Percentiles rank a stretch among this genome's conserved stretches.
Conservation (phyloP, 352 stramenopile genomes). For the Pythium periplocum region DNA sequence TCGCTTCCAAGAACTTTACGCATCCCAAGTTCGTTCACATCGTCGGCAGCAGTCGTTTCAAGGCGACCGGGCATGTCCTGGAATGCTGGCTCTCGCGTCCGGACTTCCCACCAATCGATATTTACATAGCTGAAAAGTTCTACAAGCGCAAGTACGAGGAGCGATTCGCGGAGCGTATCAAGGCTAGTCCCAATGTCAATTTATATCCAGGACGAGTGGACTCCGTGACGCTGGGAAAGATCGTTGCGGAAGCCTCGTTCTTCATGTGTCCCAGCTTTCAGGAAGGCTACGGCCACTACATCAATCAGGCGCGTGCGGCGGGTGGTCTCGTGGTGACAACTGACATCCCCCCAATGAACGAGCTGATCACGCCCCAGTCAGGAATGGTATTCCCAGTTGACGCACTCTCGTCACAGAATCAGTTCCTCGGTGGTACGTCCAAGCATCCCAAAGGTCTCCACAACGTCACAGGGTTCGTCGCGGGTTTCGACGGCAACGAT, state of each 20-base stretch:
- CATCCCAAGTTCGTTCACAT: conserved; percentile 46
- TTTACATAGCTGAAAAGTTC: conserved; percentile 44
- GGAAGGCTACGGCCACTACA: conserved; percentile 70
- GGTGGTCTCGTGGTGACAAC: conserved; percentile 44
- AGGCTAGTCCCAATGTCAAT: conserved; percentile 24
- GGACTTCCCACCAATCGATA: conserved; percentile 40
- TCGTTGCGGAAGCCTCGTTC: conserved; percentile 45
- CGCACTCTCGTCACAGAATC: conserved; percentile 23
- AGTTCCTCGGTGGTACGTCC: conserved; percentile 44
- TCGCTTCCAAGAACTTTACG: conserved; percentile 27
- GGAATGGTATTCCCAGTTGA: conserved; percentile 35
- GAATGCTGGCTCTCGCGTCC: conserved; percentile 49
- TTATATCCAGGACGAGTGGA: conserved; percentile 32
- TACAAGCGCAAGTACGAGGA: conserved; percentile 32
- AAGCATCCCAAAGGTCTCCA: conserved; percentile 48
- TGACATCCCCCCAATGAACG: conserved; percentile 57
- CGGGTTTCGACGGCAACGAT: conserved; percentile 21
- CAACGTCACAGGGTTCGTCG: conserved; percentile 35
- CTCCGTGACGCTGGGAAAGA: conserved; percentile 33
- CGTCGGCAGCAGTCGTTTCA: conserved; percentile 44
- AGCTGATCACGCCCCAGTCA: conserved; percentile 40
- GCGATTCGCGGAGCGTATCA: background rate
- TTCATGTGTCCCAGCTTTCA: conserved; percentile 59
- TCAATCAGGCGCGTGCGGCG: conserved; percentile 56
- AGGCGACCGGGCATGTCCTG: conserved; percentile 39